Evolutionary conservation across 306 rosid species (phyloP), one percentile per base, ranked within the genome.

Genomic region (Lithocarpus polystachyus): DNA sequence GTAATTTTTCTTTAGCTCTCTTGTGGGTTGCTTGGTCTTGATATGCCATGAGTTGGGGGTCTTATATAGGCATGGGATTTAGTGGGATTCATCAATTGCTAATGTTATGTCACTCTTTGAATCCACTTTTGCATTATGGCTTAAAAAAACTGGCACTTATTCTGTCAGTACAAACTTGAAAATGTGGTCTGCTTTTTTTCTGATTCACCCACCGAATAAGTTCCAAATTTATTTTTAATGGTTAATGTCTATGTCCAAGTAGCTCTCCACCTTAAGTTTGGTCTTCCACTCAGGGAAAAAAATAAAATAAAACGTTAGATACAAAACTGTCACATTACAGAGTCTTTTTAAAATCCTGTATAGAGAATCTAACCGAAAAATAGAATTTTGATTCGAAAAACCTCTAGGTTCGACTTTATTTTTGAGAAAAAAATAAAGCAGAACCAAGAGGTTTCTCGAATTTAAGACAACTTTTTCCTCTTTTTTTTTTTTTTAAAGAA

Each of bases 181-280:
- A 45, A 56, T 62, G 54, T 23, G 31, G 12, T 18, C 17, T 5
- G 76, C 79, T 61, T 70, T 75, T 35, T 77, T 43, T 22, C 29
- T 23, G 20, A 19, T 40, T 56, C 53, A 14, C 53, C 89, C 72
- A 76, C 84, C 35, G 84, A 84, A 86, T 84, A 80, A 80, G 72
- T 84, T 5, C 86, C 83, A 75, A 75, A 72, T 59, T 59, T 18
- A 18, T 20, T 14, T 72, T 54, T 17, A 5, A 59, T 26, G 33
- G 60, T 71, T 71, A 8, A 60, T 59, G 52, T 69, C 31, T 8
- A 45, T 26, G 10, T 75, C 72, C 52, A 33, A 1, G 15, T 18
- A 54, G n/a, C 26, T 67, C 6, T 40, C 22, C n/a, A 23, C 19
- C 37, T 13, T 61, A 23, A 7, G 28, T 62, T 62, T 31, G 1